Percentiles rank a stretch among this genome's conserved stretches.
These are phyloP conservation scores for Vanderwaltozyma tropicalis DNA, from an alignment of 805 yeast species.

Conservation along the genomic window DNA sequence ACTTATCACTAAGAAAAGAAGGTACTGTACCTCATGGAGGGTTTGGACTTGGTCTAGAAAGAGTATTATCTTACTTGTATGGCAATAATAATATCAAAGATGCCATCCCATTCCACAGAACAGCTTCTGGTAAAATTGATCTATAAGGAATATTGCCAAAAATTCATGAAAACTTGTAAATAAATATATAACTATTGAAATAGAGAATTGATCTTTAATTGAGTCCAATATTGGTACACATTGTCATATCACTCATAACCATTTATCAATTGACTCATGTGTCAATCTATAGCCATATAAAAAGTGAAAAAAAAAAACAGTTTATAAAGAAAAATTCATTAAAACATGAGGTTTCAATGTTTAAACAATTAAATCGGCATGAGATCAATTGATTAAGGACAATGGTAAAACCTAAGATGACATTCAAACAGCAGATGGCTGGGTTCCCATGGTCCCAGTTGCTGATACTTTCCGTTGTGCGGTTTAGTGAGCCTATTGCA, in stretches of 20 bases:
- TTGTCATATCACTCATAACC: no score
- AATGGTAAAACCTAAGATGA: slow-evolving; percentile 10
- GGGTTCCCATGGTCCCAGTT: slow-evolving; percentile 49
- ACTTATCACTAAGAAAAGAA: slow-evolving; percentile 55
- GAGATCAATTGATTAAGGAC: neutral
- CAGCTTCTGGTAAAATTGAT: slow-evolving; percentile 38
- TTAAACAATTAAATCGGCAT: neutral
- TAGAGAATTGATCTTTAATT: no score
- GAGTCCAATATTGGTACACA: no score
- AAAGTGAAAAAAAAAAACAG: neutral
- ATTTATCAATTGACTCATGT: no score
- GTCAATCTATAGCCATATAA: no score
- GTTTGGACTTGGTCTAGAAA: slow-evolving; percentile 89
- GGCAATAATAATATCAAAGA: slow-evolving; percentile 77
- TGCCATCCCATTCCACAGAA: slow-evolving; percentile 77
- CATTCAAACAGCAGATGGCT: slow-evolving; percentile 41
- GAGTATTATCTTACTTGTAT: slow-evolving; percentile 63
- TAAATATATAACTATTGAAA: no score
- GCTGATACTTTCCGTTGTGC: slow-evolving; percentile 32
- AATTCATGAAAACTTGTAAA: neutral
- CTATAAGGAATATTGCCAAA: slow-evolving; percentile 2
- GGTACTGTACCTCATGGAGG: slow-evolving; percentile 95
- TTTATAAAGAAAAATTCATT: neutral
- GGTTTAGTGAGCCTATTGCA: slow-evolving; percentile 54
- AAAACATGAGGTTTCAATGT: neutral